Base-by-base conservation (phyloP, 352 stramenopile species). In the Pilasporangium apinafurcum region DNA sequence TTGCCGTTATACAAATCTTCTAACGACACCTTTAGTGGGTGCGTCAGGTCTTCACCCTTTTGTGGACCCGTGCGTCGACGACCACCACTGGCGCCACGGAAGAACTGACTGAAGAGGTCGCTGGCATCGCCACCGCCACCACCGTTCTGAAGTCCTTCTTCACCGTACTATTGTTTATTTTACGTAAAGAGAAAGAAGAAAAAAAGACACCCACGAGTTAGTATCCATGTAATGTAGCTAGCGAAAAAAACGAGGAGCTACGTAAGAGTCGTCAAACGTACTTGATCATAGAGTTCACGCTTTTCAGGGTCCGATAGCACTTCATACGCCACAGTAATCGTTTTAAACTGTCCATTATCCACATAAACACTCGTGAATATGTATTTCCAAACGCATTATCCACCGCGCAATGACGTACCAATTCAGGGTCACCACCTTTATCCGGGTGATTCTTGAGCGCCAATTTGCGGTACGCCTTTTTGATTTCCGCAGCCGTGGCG, bases 1-100 rank as follows among this genome's bases (percentile, higher is more conserved):
- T 99, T 99, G 60, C 97, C 97, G 57, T 99, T 98, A 86, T 99
- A 99, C 36, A 99, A 65, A 56, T 99, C 96, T 64, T 99, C 96
- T 34, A 99, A 73, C 39, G 86, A 97, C 20, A 99, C 95, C 64
- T 97, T 97, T 47, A 98, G 72, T 25, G 88, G 87, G 73, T 98
- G 91, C 38, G 77, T 91, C 42, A 98, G 75, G 56, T 97, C 90
- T 38, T 98, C 93, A 39, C 95, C 96, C 68, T 98, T 98, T 51
- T 95, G 86, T 8, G 94, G 93, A 16, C 95, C 95, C 28, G 69
- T 62, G 41, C 59, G 72, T 25, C 78, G 60, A 30, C 86, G 59
- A 13, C 75, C 55, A 16, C 83, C 73, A 20, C 81, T 59, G 29
- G 64, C 65, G 32, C 68, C 76, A 33, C 95, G 94, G 75, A 99